A percentile compares a stretch with the other conserved stretches of the same genome.
Evolutionary conservation across 495 filamentous ascomycete genomes (phyloP).

Genomic region (Aspergillus mulundensis): DNA sequence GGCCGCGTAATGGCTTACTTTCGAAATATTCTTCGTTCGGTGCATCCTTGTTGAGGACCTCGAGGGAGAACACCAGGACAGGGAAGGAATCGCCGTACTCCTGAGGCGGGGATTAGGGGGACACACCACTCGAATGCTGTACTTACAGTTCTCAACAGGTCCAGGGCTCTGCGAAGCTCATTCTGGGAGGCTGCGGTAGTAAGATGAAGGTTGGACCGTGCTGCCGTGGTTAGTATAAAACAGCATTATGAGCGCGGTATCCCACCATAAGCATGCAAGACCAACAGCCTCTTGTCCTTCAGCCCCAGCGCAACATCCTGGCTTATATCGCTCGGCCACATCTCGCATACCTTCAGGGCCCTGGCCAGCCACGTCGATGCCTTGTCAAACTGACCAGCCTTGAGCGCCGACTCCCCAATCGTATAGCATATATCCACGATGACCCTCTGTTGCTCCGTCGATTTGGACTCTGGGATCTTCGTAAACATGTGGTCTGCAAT

Average conservation of each 20-base stretch:
- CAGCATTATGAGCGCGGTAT: not conserved
- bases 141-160: conserved; percentile 21
- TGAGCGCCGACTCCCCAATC: conserved; percentile 60
- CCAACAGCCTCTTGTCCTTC: conserved; percentile 58
- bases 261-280: conserved; percentile 49
- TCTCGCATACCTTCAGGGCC: conserved; percentile 56
- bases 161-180: conserved; percentile 6
- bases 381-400: conserved; percentile 45
- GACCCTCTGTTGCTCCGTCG: conserved; percentile 42
- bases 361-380: conserved; percentile 73
- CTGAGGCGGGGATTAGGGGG: conserved; percentile 18
- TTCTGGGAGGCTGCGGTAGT: conserved; percentile 3
- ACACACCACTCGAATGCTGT: not conserved
- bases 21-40: conserved; percentile 46
- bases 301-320: conserved; percentile 46
- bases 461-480: conserved; percentile 43
- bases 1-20: conserved; percentile 32
- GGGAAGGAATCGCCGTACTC: conserved; percentile 59
- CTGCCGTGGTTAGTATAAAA: conserved; percentile 8
- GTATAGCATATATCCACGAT: conserved; percentile 70
- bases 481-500: conserved; percentile 74
- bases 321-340: conserved; percentile 46
- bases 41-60: conserved; percentile 48
- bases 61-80: conserved; percentile 66
- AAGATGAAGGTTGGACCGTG: conserved; percentile 19